These are phyloP conservation scores for Terana coerulea DNA, from an alignment of 768 basidiomycete genomes.

Conservation along the genomic window DNA sequence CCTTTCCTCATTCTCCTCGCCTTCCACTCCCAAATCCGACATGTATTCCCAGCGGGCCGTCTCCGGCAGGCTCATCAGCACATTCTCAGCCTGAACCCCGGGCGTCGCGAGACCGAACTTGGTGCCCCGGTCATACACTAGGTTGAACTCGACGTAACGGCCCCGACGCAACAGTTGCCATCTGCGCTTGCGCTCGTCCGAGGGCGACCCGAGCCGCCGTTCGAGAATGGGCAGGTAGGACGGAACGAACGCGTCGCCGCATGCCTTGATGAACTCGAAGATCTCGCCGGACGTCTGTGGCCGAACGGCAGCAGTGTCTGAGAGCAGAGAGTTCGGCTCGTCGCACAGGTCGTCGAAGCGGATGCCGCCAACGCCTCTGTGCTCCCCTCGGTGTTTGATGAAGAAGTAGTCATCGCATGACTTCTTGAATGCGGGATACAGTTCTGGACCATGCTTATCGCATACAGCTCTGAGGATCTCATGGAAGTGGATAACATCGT, in stretches of 20 bases:
- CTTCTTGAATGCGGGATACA: slow-evolving; percentile 80
- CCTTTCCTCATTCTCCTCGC: slow-evolving; percentile 40
- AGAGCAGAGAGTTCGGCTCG: slow-evolving; percentile 57
- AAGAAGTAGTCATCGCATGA: slow-evolving; percentile 99
- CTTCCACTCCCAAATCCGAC: slow-evolving; percentile 42
- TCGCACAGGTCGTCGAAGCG: slow-evolving; percentile 92
- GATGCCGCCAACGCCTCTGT: slow-evolving; percentile 86
- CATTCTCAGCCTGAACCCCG: slow-evolving; percentile 51
- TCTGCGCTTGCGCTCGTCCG: slow-evolving; percentile 60
- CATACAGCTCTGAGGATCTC: slow-evolving; percentile 68
- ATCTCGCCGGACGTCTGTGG: slow-evolving; percentile 63
- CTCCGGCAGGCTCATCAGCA: slow-evolving; percentile 56
- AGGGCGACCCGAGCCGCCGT: slow-evolving; percentile 47
- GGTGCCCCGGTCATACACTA: slow-evolving; percentile 58
- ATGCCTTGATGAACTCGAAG: slow-evolving; percentile 67
- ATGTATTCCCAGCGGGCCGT: slow-evolving; percentile 62
- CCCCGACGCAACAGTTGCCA: slow-evolving; percentile 91
- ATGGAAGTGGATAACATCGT: slow-evolving; percentile 88
- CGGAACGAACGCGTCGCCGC: slow-evolving; percentile 76
- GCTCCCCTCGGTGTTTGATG: slow-evolving; percentile 81
- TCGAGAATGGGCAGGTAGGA: slow-evolving; percentile 83
- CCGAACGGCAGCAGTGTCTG: slow-evolving; percentile 31
- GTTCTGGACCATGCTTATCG: slow-evolving; percentile 58
- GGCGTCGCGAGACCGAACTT: slow-evolving; percentile 56
- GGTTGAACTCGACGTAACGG: slow-evolving; percentile 84